Percentiles rank a stretch among this genome's conserved stretches.
Conservation (phyloP, 192 early-diverging fungal species). For the Coemansia sp. region DNA sequence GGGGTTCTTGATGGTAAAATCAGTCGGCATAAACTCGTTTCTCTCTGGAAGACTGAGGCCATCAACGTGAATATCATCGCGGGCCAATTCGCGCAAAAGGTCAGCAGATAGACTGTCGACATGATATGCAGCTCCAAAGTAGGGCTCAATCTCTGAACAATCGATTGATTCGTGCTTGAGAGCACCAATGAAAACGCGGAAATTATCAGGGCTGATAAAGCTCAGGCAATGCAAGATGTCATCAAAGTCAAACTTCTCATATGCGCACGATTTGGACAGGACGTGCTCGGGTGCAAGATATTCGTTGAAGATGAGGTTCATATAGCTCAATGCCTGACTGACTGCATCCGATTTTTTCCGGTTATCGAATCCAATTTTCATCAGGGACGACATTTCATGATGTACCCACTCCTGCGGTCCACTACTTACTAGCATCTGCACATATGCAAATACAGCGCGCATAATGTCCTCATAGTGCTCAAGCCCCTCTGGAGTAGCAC, state of each 20-base stretch:
- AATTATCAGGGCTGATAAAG: slow-evolving; percentile 64
- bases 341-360: slow-evolving; percentile 59
- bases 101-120: slow-evolving; percentile 24
- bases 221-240: slow-evolving; percentile 63
- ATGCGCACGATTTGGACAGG: slow-evolving; percentile 66
- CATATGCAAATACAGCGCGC: slow-evolving; percentile 33
- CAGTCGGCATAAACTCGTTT: slow-evolving; percentile 35
- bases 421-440: slow-evolving; percentile 24
- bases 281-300: slow-evolving; percentile 67
- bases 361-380: slow-evolving; percentile 59
- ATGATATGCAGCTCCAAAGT: slow-evolving; percentile 82
- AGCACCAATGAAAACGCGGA: slow-evolving; percentile 50
- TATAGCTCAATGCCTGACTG: slow-evolving; percentile 61
- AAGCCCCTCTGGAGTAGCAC: slow-evolving; percentile 25
- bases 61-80: slow-evolving; percentile 37
- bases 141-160: slow-evolving; percentile 60
- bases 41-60: slow-evolving; percentile 8
- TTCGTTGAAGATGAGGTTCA: slow-evolving; percentile 67
- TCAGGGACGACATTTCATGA: slow-evolving; percentile 41
- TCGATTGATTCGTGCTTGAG: slow-evolving; percentile 26
- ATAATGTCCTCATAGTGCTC: slow-evolving; percentile 34
- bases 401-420: slow-evolving; percentile 39
- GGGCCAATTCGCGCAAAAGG: slow-evolving; percentile 50
- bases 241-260: slow-evolving; percentile 64
- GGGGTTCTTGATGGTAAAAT: slow-evolving; percentile 13